Percentiles rank a stretch among this genome's conserved stretches.
phyloP scores from a whole-genome alignment of 2,329 filamentous ascomycete genomes.

The Aspergillus quadrilineatus region DNA sequence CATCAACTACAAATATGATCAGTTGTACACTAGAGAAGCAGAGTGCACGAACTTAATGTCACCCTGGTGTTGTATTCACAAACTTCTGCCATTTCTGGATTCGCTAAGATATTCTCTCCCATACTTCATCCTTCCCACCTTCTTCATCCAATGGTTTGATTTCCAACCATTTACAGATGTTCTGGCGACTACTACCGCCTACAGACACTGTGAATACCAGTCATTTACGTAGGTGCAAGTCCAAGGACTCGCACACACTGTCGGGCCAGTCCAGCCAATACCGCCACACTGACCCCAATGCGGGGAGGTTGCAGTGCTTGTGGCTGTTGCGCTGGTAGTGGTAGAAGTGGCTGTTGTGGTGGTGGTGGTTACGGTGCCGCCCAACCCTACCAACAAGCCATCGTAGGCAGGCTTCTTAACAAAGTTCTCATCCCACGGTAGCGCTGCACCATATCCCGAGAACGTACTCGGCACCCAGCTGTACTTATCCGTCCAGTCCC shows the following conservation, averaged over 20 bases:
- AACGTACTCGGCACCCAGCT: conserved; percentile 48
- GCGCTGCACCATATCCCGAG: conserved; percentile 42
- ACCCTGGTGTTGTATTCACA: too few species aligned
- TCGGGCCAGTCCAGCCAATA: conserved; percentile 28
- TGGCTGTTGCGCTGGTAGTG: conserved; percentile 11
- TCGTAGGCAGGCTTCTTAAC: conserved; percentile 50
- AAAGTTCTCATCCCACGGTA: conserved; percentile 49
- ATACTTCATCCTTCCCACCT: too few species aligned
- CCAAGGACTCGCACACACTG: conserved; percentile 25
- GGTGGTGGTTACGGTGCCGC: conserved; percentile 16
- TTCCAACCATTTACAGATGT: too few species aligned
- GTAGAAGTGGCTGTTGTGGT: conserved; percentile 3
- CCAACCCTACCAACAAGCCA: conserved; percentile 31
- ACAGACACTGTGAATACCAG: conserved; percentile 35
- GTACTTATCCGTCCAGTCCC: conserved; percentile 48
- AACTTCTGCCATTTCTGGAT: too few species aligned
- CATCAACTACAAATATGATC: too few species aligned
- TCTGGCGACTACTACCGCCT: background rate
- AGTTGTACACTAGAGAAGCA: too few species aligned
- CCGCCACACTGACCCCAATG: conserved; percentile 32
- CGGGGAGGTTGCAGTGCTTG: conserved; percentile 18
- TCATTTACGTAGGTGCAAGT: conserved; percentile 28
- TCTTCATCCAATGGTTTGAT: too few species aligned
- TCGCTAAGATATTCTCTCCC: too few species aligned
- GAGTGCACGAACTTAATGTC: too few species aligned